Evolutionary conservation across 495 filamentous ascomycete species (phyloP).

Genomic region (Aspergillus haitiensis): DNA sequence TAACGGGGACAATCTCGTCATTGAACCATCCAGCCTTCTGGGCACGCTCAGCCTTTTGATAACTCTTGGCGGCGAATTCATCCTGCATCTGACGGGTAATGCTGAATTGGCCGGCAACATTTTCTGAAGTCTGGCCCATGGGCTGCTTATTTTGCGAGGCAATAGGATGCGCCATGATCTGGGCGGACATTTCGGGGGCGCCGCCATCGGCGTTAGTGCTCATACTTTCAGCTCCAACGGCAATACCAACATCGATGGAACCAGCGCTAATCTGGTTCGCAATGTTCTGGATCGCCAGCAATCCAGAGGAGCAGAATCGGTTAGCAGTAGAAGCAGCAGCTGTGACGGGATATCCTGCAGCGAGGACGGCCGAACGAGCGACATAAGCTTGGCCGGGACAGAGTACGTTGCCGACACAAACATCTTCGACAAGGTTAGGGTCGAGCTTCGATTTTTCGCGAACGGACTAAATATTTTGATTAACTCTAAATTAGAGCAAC

Average conservation of each 20-base stretch:
- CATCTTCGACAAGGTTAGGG: constrained; percentile 84
- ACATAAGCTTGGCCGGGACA: constrained; percentile 67
- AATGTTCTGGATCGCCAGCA: constrained; percentile 90
- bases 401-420: constrained; percentile 85
- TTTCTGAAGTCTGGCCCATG: constrained; percentile 97
- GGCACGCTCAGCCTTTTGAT: constrained; percentile 79
- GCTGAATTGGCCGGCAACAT: constrained; percentile 83
- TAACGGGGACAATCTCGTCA: constrained; percentile 89
- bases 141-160: constrained; percentile 80
- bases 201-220: constrained; percentile 68
- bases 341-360: constrained; percentile 90
- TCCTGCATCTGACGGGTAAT: constrained; percentile 77
- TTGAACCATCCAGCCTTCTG: constrained; percentile 91
- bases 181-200: constrained; percentile 70
- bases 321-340: constrained; percentile 75
- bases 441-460: constrained; percentile 74
- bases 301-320: constrained; percentile 94
- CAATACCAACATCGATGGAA: constrained; percentile 83
- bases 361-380: constrained; percentile 80
- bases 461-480: constrained; percentile 41
- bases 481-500: neutral
- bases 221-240: constrained; percentile 89
- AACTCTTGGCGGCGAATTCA: constrained; percentile 78
- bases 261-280: constrained; percentile 81
- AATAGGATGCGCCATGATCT: constrained; percentile 68